phyloP scores from a whole-genome alignment of 352 stramenopile genomes.

The Blastocystis sp. region DNA sequence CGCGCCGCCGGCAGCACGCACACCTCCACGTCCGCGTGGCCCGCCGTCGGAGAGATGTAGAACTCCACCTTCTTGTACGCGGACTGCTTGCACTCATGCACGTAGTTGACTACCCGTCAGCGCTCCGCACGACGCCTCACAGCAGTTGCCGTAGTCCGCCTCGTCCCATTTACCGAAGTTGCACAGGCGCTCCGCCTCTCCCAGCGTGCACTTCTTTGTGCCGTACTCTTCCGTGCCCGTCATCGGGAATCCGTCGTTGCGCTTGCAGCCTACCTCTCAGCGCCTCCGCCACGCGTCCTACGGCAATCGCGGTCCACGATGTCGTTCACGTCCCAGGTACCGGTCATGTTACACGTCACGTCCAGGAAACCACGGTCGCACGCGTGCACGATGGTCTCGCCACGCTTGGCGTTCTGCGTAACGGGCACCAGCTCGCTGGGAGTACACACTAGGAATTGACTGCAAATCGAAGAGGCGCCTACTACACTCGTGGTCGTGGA shows the following conservation, averaged over 20 bases:
- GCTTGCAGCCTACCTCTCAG: neutral
- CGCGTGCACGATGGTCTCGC: conserved; percentile 4
- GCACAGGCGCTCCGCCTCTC: conserved; percentile 38
- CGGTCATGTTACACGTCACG: conserved; percentile 57
- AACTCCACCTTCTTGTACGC: conserved; percentile 2
- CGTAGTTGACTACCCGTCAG: conserved; percentile 15
- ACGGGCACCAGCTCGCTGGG: conserved; percentile 1
- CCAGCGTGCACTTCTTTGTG: conserved; percentile 49
- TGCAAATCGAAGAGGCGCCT: neutral
- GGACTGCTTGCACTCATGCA: neutral
- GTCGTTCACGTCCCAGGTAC: conserved; percentile 30
- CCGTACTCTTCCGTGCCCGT: conserved; percentile 15
- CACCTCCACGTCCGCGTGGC: neutral
- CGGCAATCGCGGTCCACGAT: conserved; percentile 16
- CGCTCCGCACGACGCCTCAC: neutral
- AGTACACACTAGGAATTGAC: conserved; percentile 17
- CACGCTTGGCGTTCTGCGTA: conserved; percentile 24
- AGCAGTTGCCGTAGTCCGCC: conserved; percentile 37
- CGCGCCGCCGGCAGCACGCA: neutral
- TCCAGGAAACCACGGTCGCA: conserved; percentile 43
- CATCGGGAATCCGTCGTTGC: neutral
- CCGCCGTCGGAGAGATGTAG: neutral
- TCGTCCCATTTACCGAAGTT: conserved; percentile 46
- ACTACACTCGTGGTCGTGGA: conserved; percentile 18
- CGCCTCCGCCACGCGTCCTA: neutral